phyloP scores from a whole-genome alignment of 2,329 filamentous ascomycete genomes.

The Apiospora pterosperma region DNA sequence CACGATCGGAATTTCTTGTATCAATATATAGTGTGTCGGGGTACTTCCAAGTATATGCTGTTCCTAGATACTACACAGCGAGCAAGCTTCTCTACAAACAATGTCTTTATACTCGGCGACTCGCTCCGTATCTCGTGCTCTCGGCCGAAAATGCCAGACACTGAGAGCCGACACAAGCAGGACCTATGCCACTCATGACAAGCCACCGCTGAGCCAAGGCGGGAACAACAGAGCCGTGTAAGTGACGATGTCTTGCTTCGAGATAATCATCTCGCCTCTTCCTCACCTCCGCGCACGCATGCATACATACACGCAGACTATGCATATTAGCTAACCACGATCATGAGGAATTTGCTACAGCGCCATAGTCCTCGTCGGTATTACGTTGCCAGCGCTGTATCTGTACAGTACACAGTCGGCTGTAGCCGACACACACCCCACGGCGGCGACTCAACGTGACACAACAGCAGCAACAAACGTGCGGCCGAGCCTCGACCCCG shows the following conservation, averaged over 20 bases:
- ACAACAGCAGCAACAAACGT: background rate
- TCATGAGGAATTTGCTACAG: background rate
- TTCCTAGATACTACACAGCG: background rate
- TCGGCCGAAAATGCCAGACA: background rate
- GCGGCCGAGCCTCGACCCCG: slow-evolving; percentile 4
- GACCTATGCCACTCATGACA: background rate
- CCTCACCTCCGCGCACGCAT: background rate
- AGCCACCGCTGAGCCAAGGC: slow-evolving; percentile 7
- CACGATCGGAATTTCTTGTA: background rate
- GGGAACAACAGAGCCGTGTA: slow-evolving; percentile 8
- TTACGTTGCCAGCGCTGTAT: slow-evolving; percentile 6
- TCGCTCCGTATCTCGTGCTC: background rate
- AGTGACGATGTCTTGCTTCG: too few relatives aligned
- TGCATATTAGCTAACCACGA: background rate
- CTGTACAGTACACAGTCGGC: background rate
- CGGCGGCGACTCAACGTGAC: background rate
- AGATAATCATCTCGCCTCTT: too few relatives aligned
- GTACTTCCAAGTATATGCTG: background rate
- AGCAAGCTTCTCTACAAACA: background rate
- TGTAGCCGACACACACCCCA: background rate
- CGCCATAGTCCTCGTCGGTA: slow-evolving; percentile 3
- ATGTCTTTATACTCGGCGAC: background rate
- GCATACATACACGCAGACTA: background rate
- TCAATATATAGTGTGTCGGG: background rate
- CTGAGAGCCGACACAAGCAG: background rate